These are phyloP conservation scores for Vitis vinifera DNA, from an alignment of 164 flowering plant species.

Conservation along the genomic window ASM3070453v1 NC_081816.1:9820001-9820500, in stretches of 20 bases:
- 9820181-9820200: constrained; percentile 74
- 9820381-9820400: constrained; percentile 64
- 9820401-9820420: constrained; percentile 58
- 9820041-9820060: constrained; percentile 58
- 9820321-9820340: constrained; percentile 70
- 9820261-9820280: constrained; percentile 68
- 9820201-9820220: constrained; percentile 73
- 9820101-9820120: constrained; percentile 70
- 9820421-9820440: constrained; percentile 59
- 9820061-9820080: constrained; percentile 68
- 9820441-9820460: constrained; percentile 54
- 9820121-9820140: constrained; percentile 78
- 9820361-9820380: constrained; percentile 60
- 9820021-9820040: constrained; percentile 69
- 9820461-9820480: constrained; percentile 63
- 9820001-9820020: constrained; percentile 10
- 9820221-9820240: constrained; percentile 72
- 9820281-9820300: constrained; percentile 60
- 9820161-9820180: constrained; percentile 71
- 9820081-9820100: constrained; percentile 74
- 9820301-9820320: constrained; percentile 51
- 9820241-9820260: constrained; percentile 77
- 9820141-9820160: constrained; percentile 74
- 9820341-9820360: constrained; percentile 60
- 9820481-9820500: constrained; percentile 76